A percentile compares a stretch with the other conserved stretches of the same genome.
phyloP scores from a whole-genome alignment of 2,329 filamentous ascomycete species.

The Cercospora citrullina region DNA sequence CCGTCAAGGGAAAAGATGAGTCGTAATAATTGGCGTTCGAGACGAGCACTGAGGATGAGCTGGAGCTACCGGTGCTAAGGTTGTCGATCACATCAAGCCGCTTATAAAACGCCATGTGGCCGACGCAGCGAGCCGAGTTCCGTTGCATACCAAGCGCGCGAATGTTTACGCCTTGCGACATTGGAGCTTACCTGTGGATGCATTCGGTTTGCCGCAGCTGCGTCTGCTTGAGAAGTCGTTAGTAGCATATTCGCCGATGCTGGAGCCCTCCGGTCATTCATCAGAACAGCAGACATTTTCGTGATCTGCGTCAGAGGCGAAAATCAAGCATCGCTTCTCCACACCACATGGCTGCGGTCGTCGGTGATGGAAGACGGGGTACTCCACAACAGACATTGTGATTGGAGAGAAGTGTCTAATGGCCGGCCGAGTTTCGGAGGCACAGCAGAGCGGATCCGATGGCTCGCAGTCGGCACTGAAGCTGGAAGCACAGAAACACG shows the following conservation, averaged over 20 bases:
- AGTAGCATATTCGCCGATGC: neutral
- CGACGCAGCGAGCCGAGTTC: slow-evolving; percentile 2
- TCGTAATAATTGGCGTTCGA: neutral
- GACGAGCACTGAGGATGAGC: neutral
- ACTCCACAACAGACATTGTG: neutral
- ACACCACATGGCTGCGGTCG: neutral
- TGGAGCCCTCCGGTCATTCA: neutral
- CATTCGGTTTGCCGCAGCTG: neutral
- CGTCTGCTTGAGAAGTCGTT: neutral
- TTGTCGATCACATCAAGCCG: slow-evolving; percentile 10
- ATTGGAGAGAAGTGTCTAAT: neutral
- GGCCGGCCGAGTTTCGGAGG: slow-evolving; percentile 5
- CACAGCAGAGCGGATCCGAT: neutral
- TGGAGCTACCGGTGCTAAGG: neutral
- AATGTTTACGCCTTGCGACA: neutral
- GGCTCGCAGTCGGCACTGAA: neutral
- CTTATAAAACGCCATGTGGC: slow-evolving; percentile 1
- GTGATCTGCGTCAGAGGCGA: slow-evolving; percentile 3
- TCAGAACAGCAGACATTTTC: neutral
- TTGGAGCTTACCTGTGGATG: neutral
- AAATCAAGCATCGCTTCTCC: slow-evolving; percentile 2
- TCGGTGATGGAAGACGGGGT: neutral
- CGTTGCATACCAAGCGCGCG: neutral
- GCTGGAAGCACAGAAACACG: neutral
- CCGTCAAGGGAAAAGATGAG: neutral